Evolutionary conservation across 768 basidiomycete genomes (phyloP).

Genomic region (Tremella yokohamensis): DNA sequence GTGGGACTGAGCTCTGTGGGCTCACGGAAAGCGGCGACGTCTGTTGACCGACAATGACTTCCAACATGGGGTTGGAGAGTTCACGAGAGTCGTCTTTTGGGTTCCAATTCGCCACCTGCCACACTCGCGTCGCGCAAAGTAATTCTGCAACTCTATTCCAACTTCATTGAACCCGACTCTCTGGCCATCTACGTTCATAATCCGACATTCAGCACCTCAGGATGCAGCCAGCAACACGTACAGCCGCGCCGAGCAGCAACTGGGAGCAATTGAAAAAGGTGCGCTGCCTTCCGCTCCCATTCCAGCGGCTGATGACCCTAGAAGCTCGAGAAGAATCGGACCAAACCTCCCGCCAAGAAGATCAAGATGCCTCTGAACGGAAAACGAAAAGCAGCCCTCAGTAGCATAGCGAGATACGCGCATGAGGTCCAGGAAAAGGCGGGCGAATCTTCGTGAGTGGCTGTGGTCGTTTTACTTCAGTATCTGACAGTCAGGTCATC

Average conservation of each 20-base stretch:
- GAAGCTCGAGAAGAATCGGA: background rate
- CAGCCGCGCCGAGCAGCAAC: slow-evolving; percentile 58
- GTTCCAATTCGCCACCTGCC: too few relatives aligned
- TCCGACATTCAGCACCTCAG: too few relatives aligned
- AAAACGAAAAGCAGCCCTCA: slow-evolving; percentile 14
- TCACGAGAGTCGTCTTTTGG: too few relatives aligned
- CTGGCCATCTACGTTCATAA: too few relatives aligned
- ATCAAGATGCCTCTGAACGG: slow-evolving; percentile 6
- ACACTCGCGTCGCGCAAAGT: too few relatives aligned
- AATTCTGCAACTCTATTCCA: too few relatives aligned
- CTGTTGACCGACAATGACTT: too few relatives aligned
- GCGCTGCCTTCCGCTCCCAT: slow-evolving; percentile 2
- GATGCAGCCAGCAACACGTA: too few relatives aligned
- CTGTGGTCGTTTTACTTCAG: background rate
- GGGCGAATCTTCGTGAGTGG: background rate
- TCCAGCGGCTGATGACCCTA: background rate
- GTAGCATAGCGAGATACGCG: background rate
- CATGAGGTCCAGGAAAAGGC: background rate
- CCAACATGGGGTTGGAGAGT: too few relatives aligned
- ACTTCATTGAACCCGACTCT: too few relatives aligned
- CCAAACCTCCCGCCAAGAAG: slow-evolving; percentile 1
- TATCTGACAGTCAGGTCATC: background rate
- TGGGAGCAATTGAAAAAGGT: slow-evolving; percentile 63
- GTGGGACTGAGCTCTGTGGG: too few relatives aligned
- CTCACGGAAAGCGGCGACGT: too few relatives aligned